Evolutionary conservation across 208 protist genomes (phyloP).

Genomic region (Herpetomonas samuelpessoai): DNA sequence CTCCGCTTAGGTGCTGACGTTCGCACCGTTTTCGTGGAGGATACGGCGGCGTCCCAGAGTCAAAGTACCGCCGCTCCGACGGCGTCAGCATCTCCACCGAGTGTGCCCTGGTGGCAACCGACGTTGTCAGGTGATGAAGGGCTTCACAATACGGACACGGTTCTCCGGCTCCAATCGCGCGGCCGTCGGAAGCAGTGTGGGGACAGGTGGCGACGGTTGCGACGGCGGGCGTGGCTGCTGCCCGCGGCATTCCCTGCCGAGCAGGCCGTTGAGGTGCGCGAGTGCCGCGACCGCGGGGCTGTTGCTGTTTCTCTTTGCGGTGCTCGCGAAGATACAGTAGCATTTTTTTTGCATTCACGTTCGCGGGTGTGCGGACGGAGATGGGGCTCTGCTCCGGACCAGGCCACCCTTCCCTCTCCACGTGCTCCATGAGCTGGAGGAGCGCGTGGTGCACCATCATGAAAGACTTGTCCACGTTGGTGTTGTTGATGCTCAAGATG

Average conservation of each 20-base stretch:
- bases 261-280: too few species aligned
- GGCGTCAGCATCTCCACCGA: slow-evolving; percentile 18
- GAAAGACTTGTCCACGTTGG: slow-evolving; percentile 87
- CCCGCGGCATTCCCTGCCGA: too few species aligned
- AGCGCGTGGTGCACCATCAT: slow-evolving; percentile 64
- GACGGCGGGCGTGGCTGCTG: too few species aligned
- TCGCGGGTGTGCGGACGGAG: not conserved
- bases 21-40: too few species aligned
- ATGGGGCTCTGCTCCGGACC: not conserved
- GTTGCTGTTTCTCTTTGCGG: slow-evolving; percentile 4
- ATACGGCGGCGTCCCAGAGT: too few species aligned
- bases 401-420: slow-evolving; percentile 25
- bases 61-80: slow-evolving; percentile 8
- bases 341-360: not conserved
- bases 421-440: slow-evolving; percentile 55
- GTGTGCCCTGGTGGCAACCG: slow-evolving; percentile 7
- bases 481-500: slow-evolving; percentile 85
- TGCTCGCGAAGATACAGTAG: not conserved
- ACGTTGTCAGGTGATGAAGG: not conserved
- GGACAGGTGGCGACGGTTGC: too few species aligned
- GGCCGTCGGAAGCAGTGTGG: too few species aligned
- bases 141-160: not conserved
- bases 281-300: too few species aligned
- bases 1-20: too few species aligned
- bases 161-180: not conserved